These are phyloP conservation scores for Pyrenochaeta sp. DNA, from an alignment of 2,329 filamentous ascomycete species.

Conservation along the genomic window DNA sequence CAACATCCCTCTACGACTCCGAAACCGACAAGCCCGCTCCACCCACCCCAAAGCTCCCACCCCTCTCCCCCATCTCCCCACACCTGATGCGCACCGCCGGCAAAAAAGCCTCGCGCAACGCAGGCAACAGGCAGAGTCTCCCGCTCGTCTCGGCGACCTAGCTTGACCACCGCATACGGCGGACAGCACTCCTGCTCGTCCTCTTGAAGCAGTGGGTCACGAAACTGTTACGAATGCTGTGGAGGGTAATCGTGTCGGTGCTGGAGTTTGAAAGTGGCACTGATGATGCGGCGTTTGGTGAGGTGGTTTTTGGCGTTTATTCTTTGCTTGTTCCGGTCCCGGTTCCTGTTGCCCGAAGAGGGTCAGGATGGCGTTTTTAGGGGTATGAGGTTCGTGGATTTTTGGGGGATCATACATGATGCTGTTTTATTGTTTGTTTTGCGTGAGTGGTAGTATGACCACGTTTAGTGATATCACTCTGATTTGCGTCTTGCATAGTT, in stretches of 20 bases:
- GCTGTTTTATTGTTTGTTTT: too few relatives aligned
- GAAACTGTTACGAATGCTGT: too few relatives aligned
- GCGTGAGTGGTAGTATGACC: too few relatives aligned
- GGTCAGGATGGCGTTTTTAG: constrained; percentile 11
- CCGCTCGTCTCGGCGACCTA: constrained; percentile 40
- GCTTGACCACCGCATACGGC: too few relatives aligned
- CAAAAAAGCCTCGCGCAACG: constrained; percentile 15
- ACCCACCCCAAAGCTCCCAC: constrained; percentile 11
- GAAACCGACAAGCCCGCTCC: constrained; percentile 10
- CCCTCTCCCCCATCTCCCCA: constrained; percentile 23
- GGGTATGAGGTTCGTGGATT: background rate
- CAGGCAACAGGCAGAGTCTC: constrained; percentile 26
- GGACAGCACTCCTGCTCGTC: too few relatives aligned
- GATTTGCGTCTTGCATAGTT: too few relatives aligned
- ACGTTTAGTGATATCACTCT: too few relatives aligned
- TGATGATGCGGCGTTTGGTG: constrained; percentile 3
- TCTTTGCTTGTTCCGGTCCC: too few relatives aligned
- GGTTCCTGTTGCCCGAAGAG: constrained; percentile 11
- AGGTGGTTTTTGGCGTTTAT: too few relatives aligned
- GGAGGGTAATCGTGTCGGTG: too few relatives aligned
- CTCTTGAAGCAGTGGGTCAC: too few relatives aligned
- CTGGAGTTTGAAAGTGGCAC: background rate
- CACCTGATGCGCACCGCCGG: constrained; percentile 41
- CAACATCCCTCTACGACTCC: constrained; percentile 29
- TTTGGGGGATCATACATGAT: too few relatives aligned